Evolutionary conservation across 2,329 filamentous ascomycete genomes (phyloP), one percentile per base, ranked within the genome.

Genomic region (Verticillium isaacii): DNA sequence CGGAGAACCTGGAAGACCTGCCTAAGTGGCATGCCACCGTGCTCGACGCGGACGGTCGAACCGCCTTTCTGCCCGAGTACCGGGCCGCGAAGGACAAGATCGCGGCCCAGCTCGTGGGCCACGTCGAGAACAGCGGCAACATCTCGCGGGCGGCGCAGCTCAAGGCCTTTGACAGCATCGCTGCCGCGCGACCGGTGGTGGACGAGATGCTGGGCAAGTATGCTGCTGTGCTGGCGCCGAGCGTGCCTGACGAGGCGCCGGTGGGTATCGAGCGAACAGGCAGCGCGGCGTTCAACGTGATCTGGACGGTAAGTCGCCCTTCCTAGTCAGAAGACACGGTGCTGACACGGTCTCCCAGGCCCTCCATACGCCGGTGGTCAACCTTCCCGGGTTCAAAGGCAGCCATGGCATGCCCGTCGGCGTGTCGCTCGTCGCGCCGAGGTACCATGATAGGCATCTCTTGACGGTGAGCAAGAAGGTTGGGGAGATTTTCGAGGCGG

Each of bases 281-380:
- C 0, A 82, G 77, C 63, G 77, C 83, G 25, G 76, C 72, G 0
- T 84, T 85, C 62, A 82, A 81, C 65, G 67, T 69, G 15, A 78
- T 80, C 0, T 85, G 82, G 83, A 85, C 83, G 29, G 82, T 84
- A 61, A 71, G 79, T 66, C n/a, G 11, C n/a, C 4, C 9, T 3
- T 11, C 23, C 32, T 7, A 2, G 2, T 8, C 19, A 29, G 11
- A 25, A n/a, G 14, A n/a, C 0, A 17, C 3, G 15, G 55, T 50
- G 39, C 64, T 68, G 54, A 66, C 59, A 71, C 19, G 2, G 7
- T 80, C 58, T 77, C 76, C n/a, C 15, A 78, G 75, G 76, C 75
- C 12, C 72, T 89, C 15, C 87, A 90, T 64, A 82, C 79, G 1
- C 87, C 87, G 0, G 84, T 86, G 0, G 72, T 89, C n/a, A 89